Conservation (phyloP, 768 basidiomycete genomes). For the Filobasidium wieringae region DNA sequence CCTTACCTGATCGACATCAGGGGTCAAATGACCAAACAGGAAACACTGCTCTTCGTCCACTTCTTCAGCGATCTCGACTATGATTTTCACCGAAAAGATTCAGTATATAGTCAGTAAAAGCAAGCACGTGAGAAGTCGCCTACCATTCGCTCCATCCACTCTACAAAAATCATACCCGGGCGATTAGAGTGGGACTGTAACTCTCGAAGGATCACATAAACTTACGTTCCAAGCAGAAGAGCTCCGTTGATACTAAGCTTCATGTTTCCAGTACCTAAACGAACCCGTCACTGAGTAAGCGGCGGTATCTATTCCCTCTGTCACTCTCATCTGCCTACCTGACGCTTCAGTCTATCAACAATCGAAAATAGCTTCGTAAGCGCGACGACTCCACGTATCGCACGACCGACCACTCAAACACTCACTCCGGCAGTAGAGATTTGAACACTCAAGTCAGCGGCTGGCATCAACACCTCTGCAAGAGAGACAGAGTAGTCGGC, state of each 20-base stretch:
- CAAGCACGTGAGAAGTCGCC: neutral
- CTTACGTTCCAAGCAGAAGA: slow-evolving; percentile 62
- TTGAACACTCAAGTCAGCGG: slow-evolving; percentile 87
- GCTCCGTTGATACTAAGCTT: slow-evolving; percentile 81
- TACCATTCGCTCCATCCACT: slow-evolving; percentile 72
- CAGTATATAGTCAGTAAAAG: neutral
- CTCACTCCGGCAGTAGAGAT: slow-evolving; percentile 97
- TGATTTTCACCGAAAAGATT: neutral
- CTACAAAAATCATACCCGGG: too few species aligned
- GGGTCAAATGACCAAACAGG: slow-evolving; percentile 44
- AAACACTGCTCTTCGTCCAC: slow-evolving; percentile 86
- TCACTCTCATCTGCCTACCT: too few species aligned
- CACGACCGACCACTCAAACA: slow-evolving; percentile 35
- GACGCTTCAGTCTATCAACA: slow-evolving; percentile 50
- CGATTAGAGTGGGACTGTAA: too few species aligned
- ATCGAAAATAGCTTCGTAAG: slow-evolving; percentile 44
- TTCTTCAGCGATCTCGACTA: slow-evolving; percentile 83
- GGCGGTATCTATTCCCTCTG: too few species aligned
- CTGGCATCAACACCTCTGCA: slow-evolving; percentile 43
- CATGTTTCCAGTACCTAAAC: slow-evolving; percentile 38
- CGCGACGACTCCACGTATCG: too few species aligned
- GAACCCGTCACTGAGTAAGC: too few species aligned
- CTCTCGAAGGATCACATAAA: slow-evolving; percentile 7
- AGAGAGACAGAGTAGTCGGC: slow-evolving; percentile 64
- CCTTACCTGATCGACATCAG: slow-evolving; percentile 67